phyloP scores from a whole-genome alignment of 2,329 filamentous ascomycete genomes.

The Arthrobotrys conoides region DNA sequence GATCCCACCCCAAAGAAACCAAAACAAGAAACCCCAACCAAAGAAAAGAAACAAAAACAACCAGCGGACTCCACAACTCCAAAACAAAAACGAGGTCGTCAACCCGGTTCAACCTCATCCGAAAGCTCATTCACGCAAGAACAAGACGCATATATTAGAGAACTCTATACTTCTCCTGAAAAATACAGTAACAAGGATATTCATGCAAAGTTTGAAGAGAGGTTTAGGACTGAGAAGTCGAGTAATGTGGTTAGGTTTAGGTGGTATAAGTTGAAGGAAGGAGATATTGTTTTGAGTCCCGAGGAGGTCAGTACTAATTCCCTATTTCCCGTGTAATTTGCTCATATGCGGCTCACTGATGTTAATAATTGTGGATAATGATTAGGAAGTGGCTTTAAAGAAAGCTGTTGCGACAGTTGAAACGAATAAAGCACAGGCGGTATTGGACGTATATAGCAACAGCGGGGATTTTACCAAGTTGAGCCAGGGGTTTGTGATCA shows the following conservation, averaged over 20 bases:
- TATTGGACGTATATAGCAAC: constrained; percentile 32
- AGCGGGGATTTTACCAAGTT: constrained; percentile 25
- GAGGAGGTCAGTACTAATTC: constrained; percentile 19
- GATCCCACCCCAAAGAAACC: constrained; percentile 21
- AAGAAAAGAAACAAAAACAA: background rate
- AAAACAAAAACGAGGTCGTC: constrained; percentile 1
- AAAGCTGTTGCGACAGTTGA: constrained; percentile 29
- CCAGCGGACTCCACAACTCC: background rate
- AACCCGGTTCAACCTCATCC: background rate
- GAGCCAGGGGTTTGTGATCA: constrained; percentile 32
- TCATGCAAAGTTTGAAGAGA: constrained; percentile 28
- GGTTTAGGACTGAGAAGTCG: constrained; percentile 24
- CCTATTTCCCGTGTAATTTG: background rate
- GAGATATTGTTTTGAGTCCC: constrained; percentile 12
- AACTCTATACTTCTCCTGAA: constrained; percentile 10
- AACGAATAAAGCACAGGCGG: constrained; percentile 22
- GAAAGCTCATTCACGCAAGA: constrained; percentile 20
- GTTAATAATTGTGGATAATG: background rate
- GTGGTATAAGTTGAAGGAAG: constrained; percentile 44
- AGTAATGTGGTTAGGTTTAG: constrained; percentile 37
- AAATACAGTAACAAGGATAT: constrained; percentile 10
- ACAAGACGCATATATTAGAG: constrained; percentile 42
- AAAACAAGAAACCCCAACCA: constrained; percentile 5
- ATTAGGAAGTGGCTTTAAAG: constrained; percentile 35
- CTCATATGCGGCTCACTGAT: background rate